Evolutionary conservation across 768 basidiomycete species (phyloP).

Genomic region (Harrya chromipes): DNA sequence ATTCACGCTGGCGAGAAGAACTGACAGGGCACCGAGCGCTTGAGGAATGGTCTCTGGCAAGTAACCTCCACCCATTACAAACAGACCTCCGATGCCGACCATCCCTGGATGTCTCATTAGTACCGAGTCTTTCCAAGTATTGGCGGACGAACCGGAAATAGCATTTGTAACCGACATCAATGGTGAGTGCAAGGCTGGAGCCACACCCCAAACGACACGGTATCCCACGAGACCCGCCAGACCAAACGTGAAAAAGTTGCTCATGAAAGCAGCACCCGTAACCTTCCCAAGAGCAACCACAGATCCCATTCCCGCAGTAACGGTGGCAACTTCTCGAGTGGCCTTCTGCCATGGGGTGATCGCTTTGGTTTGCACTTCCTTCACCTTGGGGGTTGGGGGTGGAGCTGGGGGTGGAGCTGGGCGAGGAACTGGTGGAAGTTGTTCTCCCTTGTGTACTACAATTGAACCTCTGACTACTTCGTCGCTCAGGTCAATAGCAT

Average conservation of each 20-base stretch:
- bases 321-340: constrained; percentile 65
- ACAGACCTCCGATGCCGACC: constrained; percentile 84
- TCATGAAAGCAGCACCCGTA: constrained; percentile 83
- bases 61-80: constrained; percentile 89
- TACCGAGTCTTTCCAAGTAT: constrained; percentile 5
- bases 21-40: constrained; percentile 72
- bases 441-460: constrained; percentile 63
- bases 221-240: constrained; percentile 85
- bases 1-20: constrained; percentile 85
- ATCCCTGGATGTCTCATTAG: constrained; percentile 40
- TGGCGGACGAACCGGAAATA: constrained; percentile 58
- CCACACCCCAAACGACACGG: constrained; percentile 87
- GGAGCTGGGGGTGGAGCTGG: constrained; percentile 61
- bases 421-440: constrained; percentile 66
- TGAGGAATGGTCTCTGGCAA: constrained; percentile 81
- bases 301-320: constrained; percentile 76
- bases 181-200: constrained; percentile 85
- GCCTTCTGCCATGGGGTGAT: constrained; percentile 87
- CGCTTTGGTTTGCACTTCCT: constrained; percentile 45
- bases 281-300: constrained; percentile 71
- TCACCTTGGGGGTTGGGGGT: constrained; percentile 47
- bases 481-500: constrained; percentile 68
- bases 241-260: constrained; percentile 85
- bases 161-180: constrained; percentile 92
- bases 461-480: constrained; percentile 84